phyloP scores from a whole-genome alignment of 1,284 basidiomycete species.

The Ceratobasidium theobromae region DNA sequence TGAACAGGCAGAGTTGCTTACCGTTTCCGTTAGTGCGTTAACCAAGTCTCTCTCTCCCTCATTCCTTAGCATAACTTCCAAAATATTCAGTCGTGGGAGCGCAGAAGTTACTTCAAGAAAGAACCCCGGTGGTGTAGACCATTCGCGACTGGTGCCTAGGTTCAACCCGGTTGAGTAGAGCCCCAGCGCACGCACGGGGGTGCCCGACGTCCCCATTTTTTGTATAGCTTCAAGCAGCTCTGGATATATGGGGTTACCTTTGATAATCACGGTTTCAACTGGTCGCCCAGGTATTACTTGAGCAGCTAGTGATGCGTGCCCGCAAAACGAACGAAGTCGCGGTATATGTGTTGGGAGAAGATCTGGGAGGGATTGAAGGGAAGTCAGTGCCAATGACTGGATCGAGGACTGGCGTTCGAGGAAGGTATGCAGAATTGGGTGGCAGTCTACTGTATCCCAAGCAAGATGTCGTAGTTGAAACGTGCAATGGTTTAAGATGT shows the following conservation, averaged over 20 bases:
- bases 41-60: constrained; percentile 14
- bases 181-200: constrained; percentile 4
- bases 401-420: constrained; percentile 18
- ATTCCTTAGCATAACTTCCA: constrained; percentile 16
- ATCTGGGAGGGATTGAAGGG: neutral
- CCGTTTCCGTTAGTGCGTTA: constrained; percentile 13
- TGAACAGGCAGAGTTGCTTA: neutral
- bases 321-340: constrained; percentile 15
- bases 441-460: constrained; percentile 26
- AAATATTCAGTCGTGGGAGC: neutral
- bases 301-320: constrained; percentile 16
- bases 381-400: constrained; percentile 13
- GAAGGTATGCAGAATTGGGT: constrained; percentile 25
- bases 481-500: constrained; percentile 25
- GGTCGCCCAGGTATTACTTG: constrained; percentile 23
- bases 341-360: constrained; percentile 13
- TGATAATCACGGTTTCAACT: constrained; percentile 13
- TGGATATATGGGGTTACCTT: constrained; percentile 21
- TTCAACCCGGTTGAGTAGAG: constrained; percentile 24
- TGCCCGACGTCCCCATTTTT: constrained; percentile 5
- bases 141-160: constrained; percentile 23
- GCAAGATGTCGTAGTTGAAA: constrained; percentile 17
- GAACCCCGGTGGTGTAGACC: constrained; percentile 19
- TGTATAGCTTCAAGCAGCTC: constrained; percentile 18
- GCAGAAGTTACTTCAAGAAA: constrained; percentile 23